Conservation (phyloP, 2,329 filamentous ascomycete genomes). For the Apiospora malaysiana region DNA sequence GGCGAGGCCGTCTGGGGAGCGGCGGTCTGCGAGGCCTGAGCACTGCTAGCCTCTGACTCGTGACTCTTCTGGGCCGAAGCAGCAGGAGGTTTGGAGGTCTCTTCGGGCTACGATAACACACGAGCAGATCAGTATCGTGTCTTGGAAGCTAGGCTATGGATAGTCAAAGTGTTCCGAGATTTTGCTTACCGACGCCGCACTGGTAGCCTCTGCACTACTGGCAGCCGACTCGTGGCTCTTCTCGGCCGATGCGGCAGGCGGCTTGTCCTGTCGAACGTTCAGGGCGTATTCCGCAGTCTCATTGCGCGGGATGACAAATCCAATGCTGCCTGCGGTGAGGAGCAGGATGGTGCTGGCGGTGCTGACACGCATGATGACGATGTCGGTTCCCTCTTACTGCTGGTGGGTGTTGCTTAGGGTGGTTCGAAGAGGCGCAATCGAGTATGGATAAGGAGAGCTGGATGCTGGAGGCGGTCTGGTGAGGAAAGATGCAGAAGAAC, state of each 20-base stretch:
- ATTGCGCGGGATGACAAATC: not conserved
- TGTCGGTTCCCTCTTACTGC: not conserved
- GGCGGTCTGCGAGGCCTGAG: too few relatives aligned
- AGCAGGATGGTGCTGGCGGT: not conserved
- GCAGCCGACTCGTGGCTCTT: not conserved
- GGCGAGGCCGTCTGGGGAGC: not conserved
- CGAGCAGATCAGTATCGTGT: too few relatives aligned
- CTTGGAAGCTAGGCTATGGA: too few relatives aligned
- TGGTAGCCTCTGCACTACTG: too few relatives aligned
- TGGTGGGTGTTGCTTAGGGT: not conserved
- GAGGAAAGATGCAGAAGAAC: not conserved
- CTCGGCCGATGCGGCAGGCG: not conserved
- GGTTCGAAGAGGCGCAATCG: not conserved
- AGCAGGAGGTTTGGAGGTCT: not conserved
- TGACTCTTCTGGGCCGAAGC: not conserved
- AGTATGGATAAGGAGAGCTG: not conserved
- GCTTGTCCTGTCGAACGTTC: not conserved
- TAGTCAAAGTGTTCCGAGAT: too few relatives aligned
- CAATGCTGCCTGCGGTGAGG: not conserved
- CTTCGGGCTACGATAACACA: too few relatives aligned
- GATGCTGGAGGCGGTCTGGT: not conserved
- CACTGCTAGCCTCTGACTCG: not conserved
- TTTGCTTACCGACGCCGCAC: too few relatives aligned
- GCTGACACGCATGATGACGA: conserved; percentile 3
- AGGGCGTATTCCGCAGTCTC: not conserved